Conservation (phyloP, 176 grass and related monocot species). For the barley (Hordeum vulgare) region MorexV3_pseudomolecules_assembly NC_058523.1:30952787-30953286, state of each 20-base stretch:
- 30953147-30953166: slow-evolving; percentile 97
- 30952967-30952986: background rate
- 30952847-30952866: background rate
- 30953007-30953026: background rate
- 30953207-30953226: slow-evolving; percentile 97
- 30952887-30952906: background rate
- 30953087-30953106: background rate
- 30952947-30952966: no score
- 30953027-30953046: background rate
- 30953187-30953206: slow-evolving; percentile 95
- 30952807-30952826: background rate
- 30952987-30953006: background rate
- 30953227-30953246: slow-evolving; percentile 97
- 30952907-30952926: no score
- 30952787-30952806: background rate
- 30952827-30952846: background rate
- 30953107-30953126: background rate
- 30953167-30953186: slow-evolving; percentile 98
- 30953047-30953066: background rate
- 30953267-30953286: background rate
- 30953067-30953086: no score
- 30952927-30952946: no score
- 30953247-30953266: slow-evolving; percentile 5
- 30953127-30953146: slow-evolving; percentile 37
- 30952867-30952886: background rate